Base-by-base conservation (phyloP, 306 rosid genomes). In the Acacia melanoxylon region DNA sequence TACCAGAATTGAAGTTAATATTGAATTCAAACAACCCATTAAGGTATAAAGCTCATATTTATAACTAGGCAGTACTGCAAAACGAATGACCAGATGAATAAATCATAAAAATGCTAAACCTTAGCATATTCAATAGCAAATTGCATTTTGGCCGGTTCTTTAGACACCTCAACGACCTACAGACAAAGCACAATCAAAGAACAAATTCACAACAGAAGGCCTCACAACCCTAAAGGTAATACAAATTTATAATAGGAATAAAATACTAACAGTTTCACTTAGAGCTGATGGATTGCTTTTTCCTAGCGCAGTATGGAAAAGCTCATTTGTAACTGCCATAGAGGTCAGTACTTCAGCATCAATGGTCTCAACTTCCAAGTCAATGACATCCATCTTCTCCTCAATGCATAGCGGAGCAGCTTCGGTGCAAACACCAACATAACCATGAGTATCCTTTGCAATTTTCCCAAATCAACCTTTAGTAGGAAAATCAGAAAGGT, bases 361-460 rank as follows among this genome's bases (percentile, higher is more conserved):
- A 44, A 91, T 89, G 35, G 86, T 42, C 51, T 91, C 94, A 52
- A 87, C 92, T 82, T 89, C 92, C 87, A 90, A 80, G 80, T 90
- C 92, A 45, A 85, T 90, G 51, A 88, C 90, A 62, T 90, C 94
- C 92, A 90, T 90, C 70, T 90, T 90, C 87, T 90, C 94, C 83
- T 91, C 84, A 66, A 90, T 90, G 83, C 90, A 90, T 59, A 88
- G 94, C 83, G 85, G 68, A 17, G 94, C 91, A 67, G 94, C 90
- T 85, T 90, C 94, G 10, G 92, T 91, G 68, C 92, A 91, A 79
- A 91, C 91, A 78, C 94, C 94, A 87, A 91, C 92, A 89, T 91
- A 91, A 19, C 92, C 92, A 80, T 90, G 92, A 15, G 91, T 89
- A 41, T 89, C 89, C 81, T 88, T 90, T 66, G 87, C 15, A 73